phyloP scores from a whole-genome alignment of 2,329 filamentous ascomycete species.

The Fusarium transvaalense region DNA sequence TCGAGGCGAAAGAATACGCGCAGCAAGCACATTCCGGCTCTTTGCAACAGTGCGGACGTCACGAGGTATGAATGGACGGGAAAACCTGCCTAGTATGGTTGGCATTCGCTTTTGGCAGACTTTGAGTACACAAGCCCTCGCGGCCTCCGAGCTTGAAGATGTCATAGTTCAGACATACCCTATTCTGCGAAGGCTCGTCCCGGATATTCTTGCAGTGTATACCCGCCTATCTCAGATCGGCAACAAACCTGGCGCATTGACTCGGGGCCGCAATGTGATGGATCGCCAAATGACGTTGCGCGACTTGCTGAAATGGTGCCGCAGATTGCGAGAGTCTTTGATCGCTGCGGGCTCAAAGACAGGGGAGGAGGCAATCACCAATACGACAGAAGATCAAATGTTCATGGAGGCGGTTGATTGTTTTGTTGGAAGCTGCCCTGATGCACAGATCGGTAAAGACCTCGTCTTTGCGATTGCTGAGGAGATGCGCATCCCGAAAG shows the following conservation, averaged over 20 bases:
- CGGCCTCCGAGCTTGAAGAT: slow-evolving; percentile 76
- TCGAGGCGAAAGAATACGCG: slow-evolving; percentile 85
- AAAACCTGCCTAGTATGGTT: slow-evolving; percentile 79
- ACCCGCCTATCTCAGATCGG: slow-evolving; percentile 65
- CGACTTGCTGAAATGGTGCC: slow-evolving; percentile 93
- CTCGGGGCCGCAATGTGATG: slow-evolving; percentile 58
- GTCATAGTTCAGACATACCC: slow-evolving; percentile 81
- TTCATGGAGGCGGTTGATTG: slow-evolving; percentile 95
- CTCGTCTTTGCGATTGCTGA: slow-evolving; percentile 81
- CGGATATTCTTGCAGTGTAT: slow-evolving; percentile 71
- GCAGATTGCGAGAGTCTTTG: slow-evolving; percentile 77
- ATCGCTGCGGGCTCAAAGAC: slow-evolving; percentile 71
- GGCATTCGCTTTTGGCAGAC: slow-evolving; percentile 88
- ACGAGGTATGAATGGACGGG: slow-evolving; percentile 73
- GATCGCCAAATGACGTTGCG: slow-evolving; percentile 73
- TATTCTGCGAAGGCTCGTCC: slow-evolving; percentile 71
- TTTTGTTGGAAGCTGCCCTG: slow-evolving; percentile 85
- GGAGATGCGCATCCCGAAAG: slow-evolving; percentile 86
- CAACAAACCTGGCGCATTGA: slow-evolving; percentile 56
- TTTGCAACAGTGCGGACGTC: slow-evolving; percentile 90
- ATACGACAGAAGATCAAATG: slow-evolving; percentile 81
- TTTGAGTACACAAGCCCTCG: slow-evolving; percentile 76
- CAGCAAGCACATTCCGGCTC: slow-evolving; percentile 86
- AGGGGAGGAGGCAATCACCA: slow-evolving; percentile 77
- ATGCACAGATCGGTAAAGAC: slow-evolving; percentile 68